Evolutionary conservation across 192 early-diverging fungal genomes (phyloP).

Genomic region (Polychytrium aggregatum): DNA sequence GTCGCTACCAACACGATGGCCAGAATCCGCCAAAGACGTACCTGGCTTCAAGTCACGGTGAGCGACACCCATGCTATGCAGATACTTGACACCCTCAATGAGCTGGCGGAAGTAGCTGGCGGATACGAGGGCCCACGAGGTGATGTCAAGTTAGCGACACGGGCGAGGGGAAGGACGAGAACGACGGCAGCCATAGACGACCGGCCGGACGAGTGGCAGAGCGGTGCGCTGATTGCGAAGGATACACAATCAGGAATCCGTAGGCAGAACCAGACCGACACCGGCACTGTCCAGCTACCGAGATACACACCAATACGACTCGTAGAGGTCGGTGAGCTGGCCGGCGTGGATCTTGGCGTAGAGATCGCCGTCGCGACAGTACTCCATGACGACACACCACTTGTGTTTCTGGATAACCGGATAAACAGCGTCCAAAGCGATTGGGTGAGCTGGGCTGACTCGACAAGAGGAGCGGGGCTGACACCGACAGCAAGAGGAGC

Average conservation of each 20-base stretch:
- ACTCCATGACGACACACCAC: slow-evolving; percentile 80
- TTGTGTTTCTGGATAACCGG: slow-evolving; percentile 12
- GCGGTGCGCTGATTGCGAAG: too few species aligned
- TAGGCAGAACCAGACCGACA: too few species aligned
- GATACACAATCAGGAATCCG: too few species aligned
- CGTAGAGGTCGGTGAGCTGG: slow-evolving; percentile 54
- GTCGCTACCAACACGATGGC: not conserved
- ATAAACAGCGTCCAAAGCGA: slow-evolving; percentile 21
- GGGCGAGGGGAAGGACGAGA: too few species aligned
- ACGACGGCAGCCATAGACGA: too few species aligned
- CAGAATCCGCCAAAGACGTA: slow-evolving; percentile 2
- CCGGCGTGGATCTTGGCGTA: slow-evolving; percentile 66
- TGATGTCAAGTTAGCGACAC: slow-evolving; percentile 6
- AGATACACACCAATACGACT: slow-evolving; percentile 67
- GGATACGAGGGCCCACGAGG: too few species aligned
- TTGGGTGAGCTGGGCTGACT: too few species aligned
- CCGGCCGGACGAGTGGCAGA: too few species aligned
- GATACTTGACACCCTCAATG: slow-evolving; percentile 73
- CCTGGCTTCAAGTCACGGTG: slow-evolving; percentile 90
- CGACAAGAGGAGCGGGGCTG: too few species aligned
- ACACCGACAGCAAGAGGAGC: too few species aligned
- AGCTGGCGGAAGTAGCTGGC: slow-evolving; percentile 93
- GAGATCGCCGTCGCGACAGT: slow-evolving; percentile 88
- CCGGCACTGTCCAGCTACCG: too few species aligned
- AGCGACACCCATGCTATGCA: slow-evolving; percentile 92